Percentiles rank a stretch among this genome's conserved stretches.
Evolutionary conservation across 805 yeast genomes (phyloP).

Genomic region (Ogataea paradorogensis): DNA sequence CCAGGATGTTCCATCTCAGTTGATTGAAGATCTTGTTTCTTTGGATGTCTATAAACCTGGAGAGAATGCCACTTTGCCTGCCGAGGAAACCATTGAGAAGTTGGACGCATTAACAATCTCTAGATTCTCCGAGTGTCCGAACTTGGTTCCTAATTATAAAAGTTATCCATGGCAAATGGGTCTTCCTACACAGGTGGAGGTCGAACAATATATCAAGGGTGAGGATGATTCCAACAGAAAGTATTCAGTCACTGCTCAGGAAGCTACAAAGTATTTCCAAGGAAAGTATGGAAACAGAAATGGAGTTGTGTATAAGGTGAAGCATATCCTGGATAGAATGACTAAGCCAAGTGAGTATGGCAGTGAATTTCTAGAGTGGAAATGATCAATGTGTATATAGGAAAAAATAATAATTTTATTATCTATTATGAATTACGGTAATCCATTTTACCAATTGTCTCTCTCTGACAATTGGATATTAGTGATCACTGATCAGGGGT

Average conservation of each 20-base stretch:
- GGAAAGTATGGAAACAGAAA: conserved; percentile 47
- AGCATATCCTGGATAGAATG: conserved; percentile 57
- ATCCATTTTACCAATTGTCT: conserved; percentile 4
- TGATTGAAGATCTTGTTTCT: conserved; percentile 48
- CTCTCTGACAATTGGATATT: conserved; percentile 23
- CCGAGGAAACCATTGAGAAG: conserved; percentile 19
- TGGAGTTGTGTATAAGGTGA: conserved; percentile 63
- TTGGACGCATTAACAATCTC: conserved; percentile 38
- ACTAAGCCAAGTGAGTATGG: conserved; percentile 43
- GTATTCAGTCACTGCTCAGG: conserved; percentile 65
- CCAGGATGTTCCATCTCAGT: conserved; percentile 62
- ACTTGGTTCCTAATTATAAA: conserved; percentile 37
- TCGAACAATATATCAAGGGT: conserved; percentile 67
- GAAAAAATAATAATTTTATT: conserved; percentile 3
- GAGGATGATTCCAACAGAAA: conserved; percentile 61
- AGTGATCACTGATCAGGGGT: conserved; percentile 23
- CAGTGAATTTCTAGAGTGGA: conserved; percentile 46
- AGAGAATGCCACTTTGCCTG: conserved; percentile 6
- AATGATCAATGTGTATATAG: conserved; percentile 13
- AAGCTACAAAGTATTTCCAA: conserved; percentile 63
- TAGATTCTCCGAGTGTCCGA: conserved; percentile 32
- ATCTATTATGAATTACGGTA: conserved; percentile 5
- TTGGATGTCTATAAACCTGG: conserved; percentile 28
- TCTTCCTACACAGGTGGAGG: conserved; percentile 68
- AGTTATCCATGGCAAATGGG: conserved; percentile 65